A percentile compares a stretch with the other conserved stretches of the same genome.
phyloP scores from a whole-genome alignment of 2,329 filamentous ascomycete species.

The Aspergillus ochraceus region DNA sequence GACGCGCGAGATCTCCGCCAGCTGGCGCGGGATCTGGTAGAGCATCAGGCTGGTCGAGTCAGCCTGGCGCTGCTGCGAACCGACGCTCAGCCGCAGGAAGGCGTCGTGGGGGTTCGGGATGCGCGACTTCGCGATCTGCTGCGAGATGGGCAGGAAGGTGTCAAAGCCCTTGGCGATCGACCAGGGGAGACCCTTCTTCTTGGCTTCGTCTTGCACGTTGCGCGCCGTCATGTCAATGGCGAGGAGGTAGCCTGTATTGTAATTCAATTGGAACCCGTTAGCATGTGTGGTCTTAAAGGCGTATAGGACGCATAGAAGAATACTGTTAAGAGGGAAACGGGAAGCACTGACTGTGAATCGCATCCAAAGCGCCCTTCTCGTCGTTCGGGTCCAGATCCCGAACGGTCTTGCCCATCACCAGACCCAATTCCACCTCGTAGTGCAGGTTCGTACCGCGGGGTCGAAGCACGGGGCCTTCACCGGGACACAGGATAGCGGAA shows the following conservation, averaged over 20 bases:
- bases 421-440: constrained; percentile 91
- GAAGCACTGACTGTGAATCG: constrained; percentile 66
- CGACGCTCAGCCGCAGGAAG: constrained; percentile 82
- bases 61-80: constrained; percentile 72
- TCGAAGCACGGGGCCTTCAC: constrained; percentile 74
- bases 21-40: constrained; percentile 80
- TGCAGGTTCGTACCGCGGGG: constrained; percentile 83
- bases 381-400: constrained; percentile 75
- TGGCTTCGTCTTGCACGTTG: constrained; percentile 93
- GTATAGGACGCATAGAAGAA: not conserved
- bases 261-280: constrained; percentile 2
- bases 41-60: constrained; percentile 95
- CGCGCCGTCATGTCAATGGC: constrained; percentile 97
- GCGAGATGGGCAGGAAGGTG: constrained; percentile 87
- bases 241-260: constrained; percentile 70
- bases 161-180: constrained; percentile 96
- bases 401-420: constrained; percentile 81
- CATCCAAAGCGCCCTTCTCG: constrained; percentile 71
- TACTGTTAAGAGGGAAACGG: too few relatives aligned
- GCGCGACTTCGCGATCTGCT: constrained; percentile 73
- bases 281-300: not conserved
- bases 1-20: constrained; percentile 90
- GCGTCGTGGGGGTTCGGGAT: constrained; percentile 87
- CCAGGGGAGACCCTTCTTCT: constrained; percentile 96
- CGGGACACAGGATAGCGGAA: constrained; percentile 78